Base-by-base conservation (phyloP, 306 rosid species). In the Neltuma alba region DNA sequence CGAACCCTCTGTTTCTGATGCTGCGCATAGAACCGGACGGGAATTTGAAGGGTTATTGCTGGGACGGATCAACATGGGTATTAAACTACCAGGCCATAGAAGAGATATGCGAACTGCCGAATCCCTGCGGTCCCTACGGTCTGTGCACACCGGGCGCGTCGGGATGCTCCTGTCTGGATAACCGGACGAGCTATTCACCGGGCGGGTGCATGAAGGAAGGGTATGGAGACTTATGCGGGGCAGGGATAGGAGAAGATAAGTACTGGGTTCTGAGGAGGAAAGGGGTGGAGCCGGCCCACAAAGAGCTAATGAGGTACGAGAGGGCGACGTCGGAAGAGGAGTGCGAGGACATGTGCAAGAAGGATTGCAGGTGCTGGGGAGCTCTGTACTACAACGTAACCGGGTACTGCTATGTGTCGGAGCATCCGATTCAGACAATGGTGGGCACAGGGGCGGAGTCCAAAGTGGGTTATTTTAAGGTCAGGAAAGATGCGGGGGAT, bases 311-410 rank as follows among this genome's bases (percentile, higher is more conserved):
- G 62, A 42, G 54, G 1, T 77, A 82, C 21, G 83, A 80, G 11
- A 87, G 86, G 84, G 76, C 84, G 88, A 74, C 87, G 79, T 87
- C 96, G 6, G 4, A 79, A 25, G 87, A 36, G 47, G 81, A 84
- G 52, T 95, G 99, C 33, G 94, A 95, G 81, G 57, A 25, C 0
- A 65, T 72, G 2, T 95, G 99, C 25, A 87, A 88, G 72, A 82
- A 36, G 4, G 88, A 89, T 54, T 95, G 99, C 33, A 85, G 84
- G 9, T 95, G 99, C 52, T 95, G 99, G 99, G 99, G 98, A 0
- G 89, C 93, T 5, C 41, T 90, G 70, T 92, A 84, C 75, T 78
- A 58, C 66, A 92, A 90, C 48, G 85, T 12, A 1, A 85, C 92
- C 78, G 89, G 94, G 82, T 90, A 89, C 79, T 95, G 98, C 74